Evolutionary conservation across 345 rosid species (phyloP).

Genomic region (Populus euphratica): DNA sequence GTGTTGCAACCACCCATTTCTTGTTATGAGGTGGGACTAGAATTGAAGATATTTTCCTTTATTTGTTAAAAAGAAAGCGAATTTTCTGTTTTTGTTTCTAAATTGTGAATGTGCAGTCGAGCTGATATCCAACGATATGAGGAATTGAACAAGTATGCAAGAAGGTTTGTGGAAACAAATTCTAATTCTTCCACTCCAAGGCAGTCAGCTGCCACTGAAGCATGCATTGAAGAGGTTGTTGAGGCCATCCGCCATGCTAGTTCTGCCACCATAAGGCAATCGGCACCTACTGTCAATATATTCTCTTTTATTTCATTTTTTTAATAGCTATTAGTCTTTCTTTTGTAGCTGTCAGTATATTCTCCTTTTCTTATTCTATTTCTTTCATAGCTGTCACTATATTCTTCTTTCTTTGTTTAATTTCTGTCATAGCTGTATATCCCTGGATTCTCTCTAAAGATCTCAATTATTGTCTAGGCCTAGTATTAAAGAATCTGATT

Average conservation of each 20-base stretch:
- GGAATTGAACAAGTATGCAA: conserved; percentile 53
- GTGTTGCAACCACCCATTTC: conserved; percentile 69
- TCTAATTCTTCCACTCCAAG: conserved; percentile 4
- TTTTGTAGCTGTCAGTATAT: too few species aligned
- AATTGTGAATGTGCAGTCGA: conserved; percentile 25
- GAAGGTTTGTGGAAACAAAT: conserved; percentile 46
- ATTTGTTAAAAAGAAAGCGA: not conserved
- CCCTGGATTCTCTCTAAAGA: too few species aligned
- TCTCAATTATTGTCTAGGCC: too few species aligned
- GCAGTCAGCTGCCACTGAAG: not conserved
- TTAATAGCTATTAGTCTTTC: too few species aligned
- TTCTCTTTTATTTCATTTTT: too few species aligned
- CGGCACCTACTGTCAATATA: conserved; percentile 16
- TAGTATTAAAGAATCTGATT: too few species aligned
- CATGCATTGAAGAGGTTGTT: not conserved
- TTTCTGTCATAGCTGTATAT: too few species aligned
- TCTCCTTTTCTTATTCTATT: too few species aligned
- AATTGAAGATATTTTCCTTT: not conserved
- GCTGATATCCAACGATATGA: conserved; percentile 42
- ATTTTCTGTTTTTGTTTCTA: not conserved
- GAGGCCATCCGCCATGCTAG: not conserved
- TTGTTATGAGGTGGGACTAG: conserved; percentile 48
- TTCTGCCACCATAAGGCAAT: conserved; percentile 14
- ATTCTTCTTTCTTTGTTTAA: too few species aligned
- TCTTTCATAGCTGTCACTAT: too few species aligned